Conservation (phyloP, 345 rosid species). For the Gossypium herbaceum region DNA sequence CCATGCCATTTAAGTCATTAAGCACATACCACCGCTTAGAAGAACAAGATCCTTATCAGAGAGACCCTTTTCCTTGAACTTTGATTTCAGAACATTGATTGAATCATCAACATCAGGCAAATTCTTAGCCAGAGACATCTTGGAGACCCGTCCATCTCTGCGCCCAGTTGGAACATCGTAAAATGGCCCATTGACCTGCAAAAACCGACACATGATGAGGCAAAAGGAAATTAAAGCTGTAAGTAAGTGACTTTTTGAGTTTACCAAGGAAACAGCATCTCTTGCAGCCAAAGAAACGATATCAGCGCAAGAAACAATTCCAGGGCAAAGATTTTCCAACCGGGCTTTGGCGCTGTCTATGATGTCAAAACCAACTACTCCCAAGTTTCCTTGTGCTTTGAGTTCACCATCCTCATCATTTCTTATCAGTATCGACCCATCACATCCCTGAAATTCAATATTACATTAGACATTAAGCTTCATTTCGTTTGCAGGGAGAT, state of each 20-base stretch:
- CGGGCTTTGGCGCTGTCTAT: conserved; percentile 45
- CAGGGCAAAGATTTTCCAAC: conserved; percentile 50
- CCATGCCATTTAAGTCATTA: neutral
- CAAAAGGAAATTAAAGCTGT: neutral
- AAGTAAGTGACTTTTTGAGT: neutral
- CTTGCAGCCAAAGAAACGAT: conserved; percentile 58
- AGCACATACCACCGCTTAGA: conserved; percentile 41
- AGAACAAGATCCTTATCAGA: conserved; percentile 48
- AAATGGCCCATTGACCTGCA: conserved; percentile 42
- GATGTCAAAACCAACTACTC: conserved; percentile 39
- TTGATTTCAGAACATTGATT: conserved; percentile 31
- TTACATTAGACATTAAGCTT: neutral
- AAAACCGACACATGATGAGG: neutral
- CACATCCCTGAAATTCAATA: conserved; percentile 49
- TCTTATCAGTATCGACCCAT: conserved; percentile 51
- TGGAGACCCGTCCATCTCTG: conserved; percentile 56
- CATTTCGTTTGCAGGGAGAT: neutral
- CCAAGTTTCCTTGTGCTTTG: conserved; percentile 31
- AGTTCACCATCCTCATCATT: conserved; percentile 35
- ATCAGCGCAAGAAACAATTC: conserved; percentile 62
- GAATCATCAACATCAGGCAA: conserved; percentile 42
- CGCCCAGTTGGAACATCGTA: conserved; percentile 59
- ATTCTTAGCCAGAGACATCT: conserved; percentile 24
- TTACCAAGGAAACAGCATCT: conserved; percentile 50
- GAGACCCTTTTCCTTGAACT: conserved; percentile 41